Evolutionary conservation across 306 rosid genomes (phyloP).

Genomic region (Vigna trinervia): DNA sequence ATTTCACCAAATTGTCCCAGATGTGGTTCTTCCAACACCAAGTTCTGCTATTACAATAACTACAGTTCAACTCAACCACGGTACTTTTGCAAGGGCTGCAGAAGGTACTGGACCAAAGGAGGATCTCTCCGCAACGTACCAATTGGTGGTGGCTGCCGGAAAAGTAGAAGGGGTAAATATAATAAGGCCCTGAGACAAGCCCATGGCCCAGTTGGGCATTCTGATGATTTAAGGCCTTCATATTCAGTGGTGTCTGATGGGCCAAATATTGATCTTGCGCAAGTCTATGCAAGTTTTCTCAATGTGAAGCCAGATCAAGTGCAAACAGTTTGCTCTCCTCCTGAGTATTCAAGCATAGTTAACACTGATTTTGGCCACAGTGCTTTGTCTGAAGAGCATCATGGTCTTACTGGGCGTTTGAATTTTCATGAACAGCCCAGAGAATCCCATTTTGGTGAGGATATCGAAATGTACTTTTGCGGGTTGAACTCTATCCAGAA

Average conservation of each 20-base stretch:
- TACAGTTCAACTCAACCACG: slow-evolving; percentile 83
- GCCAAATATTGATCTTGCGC: slow-evolving; percentile 78
- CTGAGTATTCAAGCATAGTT: slow-evolving; percentile 48
- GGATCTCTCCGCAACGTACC: slow-evolving; percentile 84
- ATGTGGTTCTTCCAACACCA: slow-evolving; percentile 79
- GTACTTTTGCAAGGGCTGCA: slow-evolving; percentile 82
- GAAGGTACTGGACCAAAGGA: slow-evolving; percentile 89
- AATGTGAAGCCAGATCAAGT: slow-evolving; percentile 61
- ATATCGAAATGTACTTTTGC: slow-evolving; percentile 42
- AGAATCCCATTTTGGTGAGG: slow-evolving; percentile 28
- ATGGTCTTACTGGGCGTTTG: slow-evolving; percentile 46
- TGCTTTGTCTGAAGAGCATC: slow-evolving; percentile 45
- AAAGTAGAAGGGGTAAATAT: slow-evolving; percentile 45
- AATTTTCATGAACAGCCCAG: slow-evolving; percentile 40
- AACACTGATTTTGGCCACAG: slow-evolving; percentile 37
- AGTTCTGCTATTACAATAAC: slow-evolving; percentile 87
- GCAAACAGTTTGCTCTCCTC: slow-evolving; percentile 45
- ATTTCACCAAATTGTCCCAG: slow-evolving; percentile 77
- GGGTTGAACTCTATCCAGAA: slow-evolving; percentile 51
- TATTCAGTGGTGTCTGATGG: slow-evolving; percentile 50
- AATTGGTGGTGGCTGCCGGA: slow-evolving; percentile 68
- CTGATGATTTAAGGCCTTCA: slow-evolving; percentile 42
- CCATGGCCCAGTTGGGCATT: slow-evolving; percentile 3
- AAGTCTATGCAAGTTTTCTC: slow-evolving; percentile 78
- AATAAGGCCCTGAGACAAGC: slow-evolving; percentile 43